Evolutionary conservation across 208 protist species (phyloP), one percentile per base, ranked within the genome.

Genomic region (Trypanosoma grayi): DNA sequence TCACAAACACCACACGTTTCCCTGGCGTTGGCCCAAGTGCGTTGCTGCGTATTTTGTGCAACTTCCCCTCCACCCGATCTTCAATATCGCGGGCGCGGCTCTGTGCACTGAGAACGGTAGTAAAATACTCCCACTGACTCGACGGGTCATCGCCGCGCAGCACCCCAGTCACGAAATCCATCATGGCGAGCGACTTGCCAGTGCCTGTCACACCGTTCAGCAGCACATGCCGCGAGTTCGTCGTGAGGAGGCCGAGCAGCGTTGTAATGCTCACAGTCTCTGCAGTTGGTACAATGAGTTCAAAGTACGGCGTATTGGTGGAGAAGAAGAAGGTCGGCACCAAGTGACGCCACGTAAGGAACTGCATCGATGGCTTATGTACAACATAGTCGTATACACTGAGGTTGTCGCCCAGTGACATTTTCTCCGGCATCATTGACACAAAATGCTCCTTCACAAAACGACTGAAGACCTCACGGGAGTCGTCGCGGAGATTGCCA

Each of bases 191-290:
- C 11, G 92, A 97, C 81, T 99, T 99, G 53, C 97, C 97, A 0
- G 95, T 95, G 22, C 97, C 97, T 0, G 96, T 98, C 24, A 96
- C 87, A 25, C 97, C 97, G 61, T 92, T 97, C 16, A 99, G 58
- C 41, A 98, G 67, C 5, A 97, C 80, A 62, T 94, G 73, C 48
- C 84, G 73, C 45, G 87, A 83, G 28, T 73, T 81, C n/a, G 78
- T 70, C 18, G 83, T 66, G 22, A 97, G 73, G 53, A 93, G 60
- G 34, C 78, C 54, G 18, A 98, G 54, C 13, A 98, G 45, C 30
- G 87, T 92, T 55, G 85, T 81, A 20, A 95, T 77, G 22, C 89
- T 77, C 0, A 96, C 83, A 0, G 95, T 97, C 43, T 98, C 95
- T 13, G 82, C 77, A 25, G 97, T 99, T 11, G 97, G 96, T 28